Conservation (phyloP, 345 rosid genomes). For the Salix brachista region DNA sequence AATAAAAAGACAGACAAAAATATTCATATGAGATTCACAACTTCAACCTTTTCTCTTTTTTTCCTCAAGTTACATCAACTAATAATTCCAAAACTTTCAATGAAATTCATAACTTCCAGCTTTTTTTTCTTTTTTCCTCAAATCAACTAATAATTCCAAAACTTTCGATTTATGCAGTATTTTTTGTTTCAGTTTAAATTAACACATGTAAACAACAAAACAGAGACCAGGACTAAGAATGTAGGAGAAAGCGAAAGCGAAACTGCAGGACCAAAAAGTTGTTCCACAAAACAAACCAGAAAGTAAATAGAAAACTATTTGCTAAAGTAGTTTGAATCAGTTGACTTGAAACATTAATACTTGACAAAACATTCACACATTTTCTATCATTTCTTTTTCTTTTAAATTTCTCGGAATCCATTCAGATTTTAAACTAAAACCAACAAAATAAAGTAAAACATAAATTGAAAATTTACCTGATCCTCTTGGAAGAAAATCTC, state of each 20-base stretch:
- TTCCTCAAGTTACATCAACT: not conserved
- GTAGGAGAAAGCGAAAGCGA: no score
- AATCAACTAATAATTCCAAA: not conserved
- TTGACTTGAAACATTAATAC: not conserved
- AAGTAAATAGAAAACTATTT: not conserved
- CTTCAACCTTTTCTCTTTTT: not conserved
- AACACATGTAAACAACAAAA: not conserved
- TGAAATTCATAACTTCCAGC: no score
- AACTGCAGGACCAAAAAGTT: no score
- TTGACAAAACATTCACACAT: not conserved
- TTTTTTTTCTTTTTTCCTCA: not conserved
- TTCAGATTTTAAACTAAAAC: not conserved
- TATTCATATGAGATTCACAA: no score
- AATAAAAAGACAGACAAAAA: no score
- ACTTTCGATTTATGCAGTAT: no score
- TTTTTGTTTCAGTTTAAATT: no score
- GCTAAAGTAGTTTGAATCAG: not conserved
- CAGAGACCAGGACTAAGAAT: not conserved
- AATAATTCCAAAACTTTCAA: not conserved
- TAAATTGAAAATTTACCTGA: constrained; percentile 35
- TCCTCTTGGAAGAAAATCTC: constrained; percentile 68
- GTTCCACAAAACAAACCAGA: no score
- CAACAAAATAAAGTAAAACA: not conserved
- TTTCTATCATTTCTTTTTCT: not conserved
- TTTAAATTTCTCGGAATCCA: not conserved